These are phyloP conservation scores for Wallacemonas sp. DNA, from an alignment of 208 protist species.

Conservation along the genomic window DNA sequence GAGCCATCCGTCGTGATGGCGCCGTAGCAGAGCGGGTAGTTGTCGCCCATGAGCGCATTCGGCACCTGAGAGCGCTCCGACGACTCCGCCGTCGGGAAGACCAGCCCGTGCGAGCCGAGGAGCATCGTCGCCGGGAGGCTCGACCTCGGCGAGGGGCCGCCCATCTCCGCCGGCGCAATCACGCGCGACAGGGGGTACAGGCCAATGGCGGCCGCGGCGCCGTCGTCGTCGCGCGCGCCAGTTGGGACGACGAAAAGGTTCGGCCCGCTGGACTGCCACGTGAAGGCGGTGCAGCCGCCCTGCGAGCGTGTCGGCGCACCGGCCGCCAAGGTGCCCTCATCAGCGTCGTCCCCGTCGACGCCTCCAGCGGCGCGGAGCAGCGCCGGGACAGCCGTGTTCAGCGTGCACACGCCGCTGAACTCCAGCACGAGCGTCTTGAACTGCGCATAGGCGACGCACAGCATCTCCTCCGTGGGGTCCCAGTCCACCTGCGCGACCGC, in stretches of 20 bases:
- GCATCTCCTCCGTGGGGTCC: slow-evolving; percentile 55
- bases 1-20: slow-evolving; percentile 53
- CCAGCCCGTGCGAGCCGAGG: slow-evolving; percentile 31
- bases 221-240: neutral
- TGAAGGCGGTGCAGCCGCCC: slow-evolving; percentile 31
- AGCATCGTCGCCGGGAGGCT: slow-evolving; percentile 31
- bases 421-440: slow-evolving; percentile 61
- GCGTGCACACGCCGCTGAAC: slow-evolving; percentile 58
- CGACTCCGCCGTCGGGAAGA: neutral
- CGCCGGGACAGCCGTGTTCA: slow-evolving; percentile 16
- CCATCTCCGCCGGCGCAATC: slow-evolving; percentile 29
- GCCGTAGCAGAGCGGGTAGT: slow-evolving; percentile 61
- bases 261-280: slow-evolving; percentile 26
- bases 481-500: slow-evolving; percentile 58
- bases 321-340: neutral
- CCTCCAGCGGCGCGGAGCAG: slow-evolving; percentile 7
- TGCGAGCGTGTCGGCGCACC: neutral
- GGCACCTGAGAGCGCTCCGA: slow-evolving; percentile 12
- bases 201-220: no score
- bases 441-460: slow-evolving; percentile 63
- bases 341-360: neutral
- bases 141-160: slow-evolving; percentile 30
- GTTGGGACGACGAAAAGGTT: neutral
- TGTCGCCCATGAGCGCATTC: slow-evolving; percentile 21
- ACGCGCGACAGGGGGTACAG: slow-evolving; percentile 37